Evolutionary conservation across 768 basidiomycete species (phyloP).

Genomic region (Boletus edulis): DNA sequence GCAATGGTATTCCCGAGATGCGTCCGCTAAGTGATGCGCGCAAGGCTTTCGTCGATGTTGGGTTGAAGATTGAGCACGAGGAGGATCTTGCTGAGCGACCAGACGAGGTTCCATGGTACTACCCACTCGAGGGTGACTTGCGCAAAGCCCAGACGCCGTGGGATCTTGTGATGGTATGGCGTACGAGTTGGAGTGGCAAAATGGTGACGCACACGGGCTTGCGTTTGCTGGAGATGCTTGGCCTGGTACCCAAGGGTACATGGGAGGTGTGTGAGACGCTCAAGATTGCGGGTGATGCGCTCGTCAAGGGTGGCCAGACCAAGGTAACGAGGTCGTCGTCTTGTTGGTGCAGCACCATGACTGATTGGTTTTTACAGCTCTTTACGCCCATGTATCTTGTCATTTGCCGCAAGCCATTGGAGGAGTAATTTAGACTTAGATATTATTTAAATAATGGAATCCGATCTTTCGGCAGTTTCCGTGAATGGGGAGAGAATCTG

Average conservation of each 20-base stretch:
- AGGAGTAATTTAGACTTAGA: background rate
- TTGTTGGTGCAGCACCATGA: background rate
- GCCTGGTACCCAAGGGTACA: constrained; percentile 90
- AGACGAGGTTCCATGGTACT: constrained; percentile 87
- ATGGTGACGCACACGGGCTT: constrained; percentile 80
- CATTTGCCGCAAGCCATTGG: constrained; percentile 51
- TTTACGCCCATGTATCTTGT: constrained; percentile 89
- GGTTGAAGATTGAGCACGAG: constrained; percentile 85
- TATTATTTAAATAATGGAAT: constrained; percentile 14
- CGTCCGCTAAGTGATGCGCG: constrained; percentile 68
- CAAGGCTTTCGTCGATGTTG: constrained; percentile 76
- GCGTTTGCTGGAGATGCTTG: constrained; percentile 71
- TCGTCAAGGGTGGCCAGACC: constrained; percentile 81
- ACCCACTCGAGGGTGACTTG: constrained; percentile 93
- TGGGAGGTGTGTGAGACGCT: constrained; percentile 85
- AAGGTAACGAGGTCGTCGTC: constrained; percentile 49
- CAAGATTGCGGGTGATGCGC: constrained; percentile 73
- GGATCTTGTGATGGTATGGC: constrained; percentile 87
- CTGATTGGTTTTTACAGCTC: constrained; percentile 44
- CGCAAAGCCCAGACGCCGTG: constrained; percentile 89
- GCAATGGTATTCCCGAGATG: constrained; percentile 99
- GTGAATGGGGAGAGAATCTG: background rate
- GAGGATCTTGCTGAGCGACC: constrained; percentile 91
- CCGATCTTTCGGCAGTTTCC: constrained; percentile 29
- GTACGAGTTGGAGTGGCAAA: constrained; percentile 86